Base-by-base conservation (phyloP, 768 basidiomycete species). In the Rhodotorula kratochvilovae region DNA sequence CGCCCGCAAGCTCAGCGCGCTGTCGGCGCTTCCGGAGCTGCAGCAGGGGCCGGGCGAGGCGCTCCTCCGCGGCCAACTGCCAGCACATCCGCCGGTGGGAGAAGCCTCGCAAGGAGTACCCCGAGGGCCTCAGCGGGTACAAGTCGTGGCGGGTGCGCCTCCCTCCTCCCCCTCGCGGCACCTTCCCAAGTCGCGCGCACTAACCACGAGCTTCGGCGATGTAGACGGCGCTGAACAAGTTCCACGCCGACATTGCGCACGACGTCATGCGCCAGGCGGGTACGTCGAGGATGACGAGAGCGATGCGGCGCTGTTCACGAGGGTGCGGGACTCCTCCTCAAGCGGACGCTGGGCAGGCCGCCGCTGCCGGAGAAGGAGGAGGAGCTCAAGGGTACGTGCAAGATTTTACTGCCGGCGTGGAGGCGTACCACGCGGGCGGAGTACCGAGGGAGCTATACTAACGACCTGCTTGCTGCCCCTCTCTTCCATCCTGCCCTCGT, bases 51-150 rank as follows among this genome's bases (percentile, higher is more conserved):
- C 64, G 25, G 15, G 36, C 29, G 69, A 70, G 31, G 69, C 59
- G 8, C 48, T 70, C 35, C 15, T 70, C 13, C 59, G 64, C 64
- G 1, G 54, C 59, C 19, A 31, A 53, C 27, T 48, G 23, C 1
- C 69, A 70, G 60, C 69, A 70, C 27, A 46, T 70, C 46, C 33
- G 63, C 8, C 15, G 69, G 29, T 70, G 69, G 64, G 63, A 56
- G 54, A 29, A 21, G 31, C 69, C 69, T 12, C 29, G 69, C 25
- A 45, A 43, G 10, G 54, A 62, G 3, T 70, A 51, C 17, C 45
- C 64, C 0, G 54, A 56, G 25, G 69, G 69, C 2, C 29, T 70
- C 29, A 60, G 53, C 33, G 60, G 60, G 35, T 70, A 70, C 64
- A 70, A 70, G 63, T 56, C 29, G n/a, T 70, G 69, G 69, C 36